Percentiles rank a stretch among this genome's conserved stretches.
Conservation (phyloP, 768 basidiomycete species). For the Rhodotorula taiwanensis region DNA sequence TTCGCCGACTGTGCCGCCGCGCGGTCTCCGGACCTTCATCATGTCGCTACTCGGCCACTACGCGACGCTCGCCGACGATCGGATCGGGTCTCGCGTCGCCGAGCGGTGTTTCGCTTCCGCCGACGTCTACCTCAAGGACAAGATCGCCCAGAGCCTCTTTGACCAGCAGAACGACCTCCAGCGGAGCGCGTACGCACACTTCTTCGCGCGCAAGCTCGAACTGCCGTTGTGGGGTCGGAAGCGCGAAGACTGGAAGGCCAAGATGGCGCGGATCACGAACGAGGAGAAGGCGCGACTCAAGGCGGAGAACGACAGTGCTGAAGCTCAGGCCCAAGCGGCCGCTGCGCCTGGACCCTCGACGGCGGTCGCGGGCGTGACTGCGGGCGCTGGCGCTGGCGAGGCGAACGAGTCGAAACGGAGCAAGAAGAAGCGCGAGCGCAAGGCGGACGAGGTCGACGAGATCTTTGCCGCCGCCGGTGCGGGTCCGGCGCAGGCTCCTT, state of each 20-base stretch:
- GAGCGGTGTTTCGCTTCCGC: slow-evolving; percentile 85
- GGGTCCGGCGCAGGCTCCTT: not conserved
- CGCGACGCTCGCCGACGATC: slow-evolving; percentile 74
- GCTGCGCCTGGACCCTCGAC: too few species aligned
- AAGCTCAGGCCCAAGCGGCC: not conserved
- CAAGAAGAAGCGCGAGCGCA: slow-evolving; percentile 32
- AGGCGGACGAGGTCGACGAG: slow-evolving; percentile 32
- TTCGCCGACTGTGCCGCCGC: slow-evolving; percentile 51
- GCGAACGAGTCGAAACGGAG: not conserved
- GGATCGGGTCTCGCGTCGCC: slow-evolving; percentile 79
- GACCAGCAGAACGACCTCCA: slow-evolving; percentile 64
- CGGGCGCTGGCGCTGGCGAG: too few species aligned
- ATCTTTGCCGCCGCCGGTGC: slow-evolving; percentile 13
- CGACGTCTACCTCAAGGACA: slow-evolving; percentile 95
- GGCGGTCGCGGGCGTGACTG: not conserved
- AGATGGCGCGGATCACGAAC: slow-evolving; percentile 48
- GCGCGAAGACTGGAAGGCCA: slow-evolving; percentile 74
- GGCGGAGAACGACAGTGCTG: slow-evolving; percentile 3
- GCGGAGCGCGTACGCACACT: slow-evolving; percentile 77
- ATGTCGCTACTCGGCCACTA: slow-evolving; percentile 70
- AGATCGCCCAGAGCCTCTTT: slow-evolving; percentile 68
- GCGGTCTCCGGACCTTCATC: slow-evolving; percentile 64
- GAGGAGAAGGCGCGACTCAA: slow-evolving; percentile 20
- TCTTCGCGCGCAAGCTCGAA: slow-evolving; percentile 71
- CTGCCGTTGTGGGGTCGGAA: slow-evolving; percentile 68